These are phyloP conservation scores for Daldinia concentrica DNA, from an alignment of 495 filamentous ascomycete species.

Conservation along the genomic window DNA sequence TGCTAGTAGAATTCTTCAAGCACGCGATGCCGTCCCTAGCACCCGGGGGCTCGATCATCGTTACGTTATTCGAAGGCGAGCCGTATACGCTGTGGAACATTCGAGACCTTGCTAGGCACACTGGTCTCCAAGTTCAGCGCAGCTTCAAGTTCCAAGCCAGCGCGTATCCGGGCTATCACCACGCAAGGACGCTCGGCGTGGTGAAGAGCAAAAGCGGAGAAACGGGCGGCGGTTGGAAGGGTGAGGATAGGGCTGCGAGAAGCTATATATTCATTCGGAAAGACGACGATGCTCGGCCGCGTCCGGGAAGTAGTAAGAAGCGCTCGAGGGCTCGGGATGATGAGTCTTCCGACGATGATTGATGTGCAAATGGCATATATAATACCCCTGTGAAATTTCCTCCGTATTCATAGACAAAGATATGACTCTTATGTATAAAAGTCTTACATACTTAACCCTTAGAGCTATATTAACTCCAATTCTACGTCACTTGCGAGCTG, in stretches of 20 bases:
- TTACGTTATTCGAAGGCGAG: slow-evolving; percentile 90
- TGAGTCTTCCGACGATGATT: slow-evolving; percentile 47
- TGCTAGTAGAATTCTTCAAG: slow-evolving; percentile 85
- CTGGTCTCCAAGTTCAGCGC: slow-evolving; percentile 74
- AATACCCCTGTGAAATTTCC: background rate
- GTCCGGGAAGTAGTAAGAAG: slow-evolving; percentile 54
- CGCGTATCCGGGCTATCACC: slow-evolving; percentile 85
- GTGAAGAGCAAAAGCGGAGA: slow-evolving; percentile 68
- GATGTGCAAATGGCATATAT: slow-evolving; percentile 5
- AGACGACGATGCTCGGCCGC: slow-evolving; percentile 49
- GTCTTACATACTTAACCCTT: background rate
- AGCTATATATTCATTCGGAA: slow-evolving; percentile 82
- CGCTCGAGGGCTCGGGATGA: slow-evolving; percentile 57
- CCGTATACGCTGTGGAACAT: slow-evolving; percentile 97
- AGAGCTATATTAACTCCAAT: no score
- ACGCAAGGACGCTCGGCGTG: slow-evolving; percentile 86
- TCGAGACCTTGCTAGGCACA: slow-evolving; percentile 81
- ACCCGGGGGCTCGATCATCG: slow-evolving; percentile 73
- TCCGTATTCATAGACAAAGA: background rate
- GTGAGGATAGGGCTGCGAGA: slow-evolving; percentile 76
- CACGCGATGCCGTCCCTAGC: slow-evolving; percentile 55
- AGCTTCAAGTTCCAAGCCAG: slow-evolving; percentile 80
- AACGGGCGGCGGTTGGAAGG: slow-evolving; percentile 69
- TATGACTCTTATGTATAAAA: background rate
- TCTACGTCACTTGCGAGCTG: background rate